A percentile compares a stretch with the other conserved stretches of the same genome.
Conservation (phyloP, 2,329 filamentous ascomycete genomes). For the Hypocreales sp. region DNA sequence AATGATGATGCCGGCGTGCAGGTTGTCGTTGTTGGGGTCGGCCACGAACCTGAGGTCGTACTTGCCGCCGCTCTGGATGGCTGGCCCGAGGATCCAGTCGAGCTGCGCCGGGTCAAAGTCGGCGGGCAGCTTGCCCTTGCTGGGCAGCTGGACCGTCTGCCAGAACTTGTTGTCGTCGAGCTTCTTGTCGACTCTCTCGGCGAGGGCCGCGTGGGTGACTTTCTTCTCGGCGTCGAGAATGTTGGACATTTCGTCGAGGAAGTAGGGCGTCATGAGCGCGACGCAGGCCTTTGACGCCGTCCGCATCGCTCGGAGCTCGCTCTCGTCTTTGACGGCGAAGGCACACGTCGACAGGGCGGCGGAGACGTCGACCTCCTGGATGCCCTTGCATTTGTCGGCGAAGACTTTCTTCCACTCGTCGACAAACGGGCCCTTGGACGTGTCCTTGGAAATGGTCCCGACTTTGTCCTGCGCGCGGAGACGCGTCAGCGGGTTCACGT, state of each 20-base stretch:
- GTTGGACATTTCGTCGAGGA: constrained; percentile 95
- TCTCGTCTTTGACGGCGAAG: constrained; percentile 88
- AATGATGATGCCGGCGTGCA: constrained; percentile 89
- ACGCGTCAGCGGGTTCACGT: constrained; percentile 3
- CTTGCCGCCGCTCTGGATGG: constrained; percentile 88
- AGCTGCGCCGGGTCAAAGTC: constrained; percentile 82
- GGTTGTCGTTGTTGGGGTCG: constrained; percentile 63
- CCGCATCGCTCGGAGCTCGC: constrained; percentile 83
- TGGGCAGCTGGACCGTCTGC: constrained; percentile 57
- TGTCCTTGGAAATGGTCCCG: constrained; percentile 73
- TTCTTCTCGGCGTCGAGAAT: constrained; percentile 95
- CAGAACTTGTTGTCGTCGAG: constrained; percentile 92
- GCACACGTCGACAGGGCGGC: constrained; percentile 67
- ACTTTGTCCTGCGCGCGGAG: constrained; percentile 57
- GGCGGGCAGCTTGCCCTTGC: constrained; percentile 60
- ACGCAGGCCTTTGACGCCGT: constrained; percentile 90
- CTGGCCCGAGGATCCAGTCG: constrained; percentile 84
- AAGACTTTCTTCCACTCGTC: constrained; percentile 91
- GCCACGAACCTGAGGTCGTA: constrained; percentile 77
- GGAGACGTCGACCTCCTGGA: constrained; percentile 79
- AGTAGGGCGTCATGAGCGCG: constrained; percentile 88
- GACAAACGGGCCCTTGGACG: constrained; percentile 72
- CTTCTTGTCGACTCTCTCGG: constrained; percentile 80
- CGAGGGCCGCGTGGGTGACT: constrained; percentile 74
- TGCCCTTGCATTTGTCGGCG: constrained; percentile 62